Conservation (phyloP, 179 eudicot species). For the Nepenthes alata region DNA sequence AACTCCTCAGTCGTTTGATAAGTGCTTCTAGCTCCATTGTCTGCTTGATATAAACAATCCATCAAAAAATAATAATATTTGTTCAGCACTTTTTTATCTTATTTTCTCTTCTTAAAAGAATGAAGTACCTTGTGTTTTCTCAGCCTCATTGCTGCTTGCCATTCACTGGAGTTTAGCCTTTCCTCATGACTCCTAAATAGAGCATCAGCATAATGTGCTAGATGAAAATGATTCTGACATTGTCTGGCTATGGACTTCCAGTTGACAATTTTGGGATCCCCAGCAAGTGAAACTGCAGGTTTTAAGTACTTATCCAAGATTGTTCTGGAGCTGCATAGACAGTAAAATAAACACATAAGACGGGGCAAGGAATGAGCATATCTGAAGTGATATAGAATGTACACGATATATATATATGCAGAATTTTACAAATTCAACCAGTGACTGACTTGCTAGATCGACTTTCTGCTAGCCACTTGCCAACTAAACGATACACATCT, state of each 20-base stretch:
- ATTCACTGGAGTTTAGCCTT: conserved; percentile 76
- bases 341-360: conserved; percentile 5
- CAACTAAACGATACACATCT: conserved; percentile 85
- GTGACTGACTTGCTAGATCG: conserved; percentile 87
- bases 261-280: conserved; percentile 33
- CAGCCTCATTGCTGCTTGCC: conserved; percentile 93
- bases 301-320: conserved; percentile 84
- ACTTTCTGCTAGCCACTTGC: conserved; percentile 97
- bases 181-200: conserved; percentile 82
- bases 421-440: background rate
- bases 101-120: conserved; percentile 5
- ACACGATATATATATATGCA: background rate
- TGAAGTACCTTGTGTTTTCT: conserved; percentile 78
- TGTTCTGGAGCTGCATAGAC: conserved; percentile 79
- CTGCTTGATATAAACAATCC: conserved; percentile 23
- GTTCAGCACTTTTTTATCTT: conserved; percentile 2
- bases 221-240: conserved; percentile 87
- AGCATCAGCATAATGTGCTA: conserved; percentile 94
- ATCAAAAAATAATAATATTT: background rate
- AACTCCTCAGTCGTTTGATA: conserved; percentile 57
- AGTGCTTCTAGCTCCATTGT: conserved; percentile 87
- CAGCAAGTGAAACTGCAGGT: conserved; percentile 68
- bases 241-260: conserved; percentile 42
- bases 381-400: background rate
- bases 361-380: conserved; percentile 1